Percentiles rank a stretch among this genome's conserved stretches.
Conservation (phyloP, 2,329 filamentous ascomycete genomes). For the Diaporthe ilicicola region DNA sequence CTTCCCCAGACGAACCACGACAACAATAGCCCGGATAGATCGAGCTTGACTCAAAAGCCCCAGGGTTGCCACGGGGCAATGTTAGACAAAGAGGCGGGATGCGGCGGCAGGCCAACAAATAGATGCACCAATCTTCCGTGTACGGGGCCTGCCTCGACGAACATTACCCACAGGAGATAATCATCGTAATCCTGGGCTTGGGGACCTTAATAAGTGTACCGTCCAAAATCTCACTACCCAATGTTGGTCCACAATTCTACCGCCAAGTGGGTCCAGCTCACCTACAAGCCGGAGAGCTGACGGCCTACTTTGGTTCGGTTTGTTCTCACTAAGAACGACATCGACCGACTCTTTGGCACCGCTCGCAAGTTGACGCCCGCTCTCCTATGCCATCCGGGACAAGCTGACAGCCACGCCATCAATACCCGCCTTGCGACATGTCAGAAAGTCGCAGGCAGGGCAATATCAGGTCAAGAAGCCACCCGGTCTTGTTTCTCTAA, state of each 20-base stretch:
- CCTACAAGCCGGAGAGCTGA: conserved; percentile 13
- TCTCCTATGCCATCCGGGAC: neutral
- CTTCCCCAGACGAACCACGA: conserved; percentile 12
- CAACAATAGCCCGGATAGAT: neutral
- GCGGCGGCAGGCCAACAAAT: conserved; percentile 4
- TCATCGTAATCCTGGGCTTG: neutral
- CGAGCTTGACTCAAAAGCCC: neutral
- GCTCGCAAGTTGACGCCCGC: neutral
- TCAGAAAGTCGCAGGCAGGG: neutral
- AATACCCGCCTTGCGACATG: neutral
- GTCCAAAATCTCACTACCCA: neutral
- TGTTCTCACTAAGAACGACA: neutral
- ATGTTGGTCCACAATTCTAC: neutral
- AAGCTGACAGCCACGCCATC: neutral
- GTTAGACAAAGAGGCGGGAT: neutral
- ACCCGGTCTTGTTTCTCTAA: neutral
- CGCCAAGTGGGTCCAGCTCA: conserved; percentile 4
- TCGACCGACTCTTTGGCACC: neutral
- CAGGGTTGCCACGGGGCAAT: neutral
- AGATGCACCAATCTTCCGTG: neutral
- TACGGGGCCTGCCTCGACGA: neutral
- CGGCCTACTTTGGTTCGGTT: neutral
- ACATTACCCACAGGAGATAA: neutral
- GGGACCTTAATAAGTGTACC: conserved; percentile 14
- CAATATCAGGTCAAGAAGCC: neutral